Percentiles rank a stretch among this genome's conserved stretches.
Evolutionary conservation across 768 basidiomycete genomes (phyloP).

Genomic region (Auricularia sp.): DNA sequence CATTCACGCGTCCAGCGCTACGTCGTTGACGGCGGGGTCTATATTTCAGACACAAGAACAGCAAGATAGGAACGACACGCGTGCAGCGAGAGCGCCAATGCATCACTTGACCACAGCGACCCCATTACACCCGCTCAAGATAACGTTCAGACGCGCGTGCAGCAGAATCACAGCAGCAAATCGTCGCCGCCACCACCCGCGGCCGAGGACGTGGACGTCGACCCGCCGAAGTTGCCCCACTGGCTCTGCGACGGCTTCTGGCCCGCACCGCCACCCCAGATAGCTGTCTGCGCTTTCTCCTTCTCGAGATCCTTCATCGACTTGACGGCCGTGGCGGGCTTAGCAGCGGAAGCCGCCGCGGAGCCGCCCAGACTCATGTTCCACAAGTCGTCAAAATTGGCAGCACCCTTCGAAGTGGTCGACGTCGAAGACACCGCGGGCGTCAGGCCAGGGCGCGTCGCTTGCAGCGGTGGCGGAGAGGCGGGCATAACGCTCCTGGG

Average conservation of each 20-base stretch:
- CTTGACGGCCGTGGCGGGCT: constrained; percentile 34
- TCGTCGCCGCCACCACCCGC: constrained; percentile 26
- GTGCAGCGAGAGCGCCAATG: too few relatives aligned
- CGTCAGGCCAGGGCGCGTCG: not conserved
- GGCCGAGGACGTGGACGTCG: constrained; percentile 17
- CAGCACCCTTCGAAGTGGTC: constrained; percentile 28
- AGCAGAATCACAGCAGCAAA: constrained; percentile 23
- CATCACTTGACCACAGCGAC: too few relatives aligned
- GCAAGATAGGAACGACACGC: too few relatives aligned
- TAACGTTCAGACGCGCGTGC: too few relatives aligned
- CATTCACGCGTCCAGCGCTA: too few relatives aligned
- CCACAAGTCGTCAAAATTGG: constrained; percentile 87
- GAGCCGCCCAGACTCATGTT: constrained; percentile 58
- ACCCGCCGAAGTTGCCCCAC: constrained; percentile 11
- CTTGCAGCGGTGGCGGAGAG: too few relatives aligned
- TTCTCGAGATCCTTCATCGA: constrained; percentile 83
- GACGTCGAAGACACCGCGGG: constrained; percentile 20
- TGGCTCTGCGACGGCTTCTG: constrained; percentile 10
- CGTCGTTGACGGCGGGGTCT: too few relatives aligned
- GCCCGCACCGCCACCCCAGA: constrained; percentile 53
- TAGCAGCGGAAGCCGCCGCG: constrained; percentile 17
- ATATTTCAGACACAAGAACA: too few relatives aligned
- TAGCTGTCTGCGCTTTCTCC: constrained; percentile 70
- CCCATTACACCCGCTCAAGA: too few relatives aligned
- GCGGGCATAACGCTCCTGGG: too few relatives aligned